Evolutionary conservation across 345 rosid genomes (phyloP).

Genomic region (Sonneratia caseolaris): DNA sequence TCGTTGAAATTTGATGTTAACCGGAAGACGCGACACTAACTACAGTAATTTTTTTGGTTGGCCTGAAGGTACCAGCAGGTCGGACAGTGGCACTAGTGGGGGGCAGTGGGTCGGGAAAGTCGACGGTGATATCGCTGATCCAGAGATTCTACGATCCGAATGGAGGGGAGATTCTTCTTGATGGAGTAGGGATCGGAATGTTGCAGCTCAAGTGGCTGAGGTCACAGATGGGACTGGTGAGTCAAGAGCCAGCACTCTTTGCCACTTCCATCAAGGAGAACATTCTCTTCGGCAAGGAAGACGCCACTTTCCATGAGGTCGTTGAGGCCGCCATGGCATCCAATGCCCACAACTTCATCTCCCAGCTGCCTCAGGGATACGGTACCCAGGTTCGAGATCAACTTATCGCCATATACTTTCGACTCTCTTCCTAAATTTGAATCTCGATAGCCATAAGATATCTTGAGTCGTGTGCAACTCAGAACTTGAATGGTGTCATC

Average conservation of each 20-base stretch:
- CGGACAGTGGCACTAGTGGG: constrained; percentile 79
- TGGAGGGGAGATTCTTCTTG: constrained; percentile 62
- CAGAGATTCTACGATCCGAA: constrained; percentile 82
- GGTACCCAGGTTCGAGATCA: constrained; percentile 49
- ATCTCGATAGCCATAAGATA: too few relatives aligned
- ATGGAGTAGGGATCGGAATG: constrained; percentile 49
- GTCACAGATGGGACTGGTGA: constrained; percentile 75
- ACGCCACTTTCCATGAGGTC: constrained; percentile 53
- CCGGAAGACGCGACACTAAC: too few relatives aligned
- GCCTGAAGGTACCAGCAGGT: constrained; percentile 41
- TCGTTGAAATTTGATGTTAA: too few relatives aligned
- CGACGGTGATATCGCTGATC: constrained; percentile 63
- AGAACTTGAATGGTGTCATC: too few relatives aligned
- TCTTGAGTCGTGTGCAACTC: too few relatives aligned
- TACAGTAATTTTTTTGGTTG: not conserved
- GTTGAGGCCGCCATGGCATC: constrained; percentile 62
- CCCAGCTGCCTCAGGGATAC: constrained; percentile 49
- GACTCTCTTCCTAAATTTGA: not conserved
- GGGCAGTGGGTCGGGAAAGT: constrained; percentile 85
- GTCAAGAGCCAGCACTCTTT: constrained; percentile 73
- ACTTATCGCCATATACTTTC: not conserved
- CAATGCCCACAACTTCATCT: constrained; percentile 62
- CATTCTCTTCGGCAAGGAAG: constrained; percentile 69
- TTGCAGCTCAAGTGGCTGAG: constrained; percentile 83
- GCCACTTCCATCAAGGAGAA: constrained; percentile 71